Percentiles rank a stretch among this genome's conserved stretches.
Evolutionary conservation across 129 eudicot species (phyloP).

Genomic region (Ambrosia trifida): DNA sequence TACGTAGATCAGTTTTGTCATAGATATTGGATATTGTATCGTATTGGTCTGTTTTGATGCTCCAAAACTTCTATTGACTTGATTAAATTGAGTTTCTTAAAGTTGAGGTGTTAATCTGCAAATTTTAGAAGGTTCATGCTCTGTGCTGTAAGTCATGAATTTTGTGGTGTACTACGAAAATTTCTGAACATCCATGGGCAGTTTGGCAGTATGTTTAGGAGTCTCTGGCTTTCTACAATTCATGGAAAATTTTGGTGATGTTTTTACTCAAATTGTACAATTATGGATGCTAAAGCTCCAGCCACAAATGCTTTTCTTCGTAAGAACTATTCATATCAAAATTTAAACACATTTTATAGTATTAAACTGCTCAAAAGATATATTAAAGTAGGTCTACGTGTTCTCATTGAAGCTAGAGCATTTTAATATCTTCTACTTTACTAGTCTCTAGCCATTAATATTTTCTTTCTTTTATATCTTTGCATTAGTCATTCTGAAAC

Average conservation of each 20-base stretch:
- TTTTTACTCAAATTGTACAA: background rate
- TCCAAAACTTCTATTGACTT: background rate
- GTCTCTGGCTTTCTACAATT: background rate
- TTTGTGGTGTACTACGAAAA: background rate
- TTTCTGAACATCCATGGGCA: background rate
- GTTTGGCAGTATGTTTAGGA: slow-evolving; percentile 2
- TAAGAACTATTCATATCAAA: background rate
- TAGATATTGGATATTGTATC: background rate
- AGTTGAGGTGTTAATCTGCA: slow-evolving; percentile 6
- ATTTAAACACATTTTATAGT: background rate
- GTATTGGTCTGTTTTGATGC: background rate
- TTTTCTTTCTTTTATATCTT: background rate
- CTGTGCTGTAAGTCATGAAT: background rate
- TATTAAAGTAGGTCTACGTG: background rate
- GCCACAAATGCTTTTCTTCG: background rate
- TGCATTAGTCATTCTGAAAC: background rate
- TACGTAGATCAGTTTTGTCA: background rate
- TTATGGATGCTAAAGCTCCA: background rate
- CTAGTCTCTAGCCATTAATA: background rate
- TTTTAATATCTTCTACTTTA: background rate
- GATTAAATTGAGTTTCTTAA: background rate
- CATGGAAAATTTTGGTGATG: background rate
- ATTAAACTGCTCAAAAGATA: background rate
- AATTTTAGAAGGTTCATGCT: background rate
- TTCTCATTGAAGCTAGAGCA: background rate